A percentile compares a stretch with the other conserved stretches of the same genome.
Evolutionary conservation across 129 eudicot genomes (phyloP).

Genomic region (Flaveria bidentis): DNA sequence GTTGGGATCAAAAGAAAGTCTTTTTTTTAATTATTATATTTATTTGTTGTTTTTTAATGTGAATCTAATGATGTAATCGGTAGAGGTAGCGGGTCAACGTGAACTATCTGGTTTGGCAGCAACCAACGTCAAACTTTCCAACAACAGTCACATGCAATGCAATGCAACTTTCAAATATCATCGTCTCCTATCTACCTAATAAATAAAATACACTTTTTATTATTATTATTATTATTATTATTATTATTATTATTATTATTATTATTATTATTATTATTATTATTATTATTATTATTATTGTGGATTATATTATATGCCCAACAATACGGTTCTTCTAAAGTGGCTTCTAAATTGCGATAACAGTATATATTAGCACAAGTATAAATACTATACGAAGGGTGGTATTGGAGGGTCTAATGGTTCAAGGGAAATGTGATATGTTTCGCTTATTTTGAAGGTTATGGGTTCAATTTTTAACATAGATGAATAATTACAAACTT

Average conservation of each 20-base stretch:
- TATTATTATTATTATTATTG: background rate
- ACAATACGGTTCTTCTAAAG: background rate
- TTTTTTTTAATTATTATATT: too few relatives aligned
- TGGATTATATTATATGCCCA: background rate
- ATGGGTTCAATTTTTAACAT: too few relatives aligned
- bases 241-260: too few relatives aligned
- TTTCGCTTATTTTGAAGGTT: too few relatives aligned
- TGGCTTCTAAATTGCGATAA: background rate
- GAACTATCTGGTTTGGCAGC: slow-evolving; percentile 20
- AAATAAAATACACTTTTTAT: background rate
- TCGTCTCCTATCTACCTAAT: slow-evolving; percentile 9
- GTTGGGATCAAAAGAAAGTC: background rate
- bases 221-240: background rate
- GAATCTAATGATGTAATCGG: background rate
- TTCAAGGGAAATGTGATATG: too few relatives aligned
- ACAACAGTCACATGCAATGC: slow-evolving; percentile 32
- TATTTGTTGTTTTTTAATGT: too few relatives aligned
- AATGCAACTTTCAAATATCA: slow-evolving; percentile 15
- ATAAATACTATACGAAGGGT: too few relatives aligned
- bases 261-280: too few relatives aligned
- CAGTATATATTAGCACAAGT: background rate
- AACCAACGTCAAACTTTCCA: slow-evolving; percentile 26
- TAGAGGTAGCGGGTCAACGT: slow-evolving; percentile 38
- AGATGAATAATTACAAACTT: too few relatives aligned
- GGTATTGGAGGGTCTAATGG: too few relatives aligned